Percentiles rank a stretch among this genome's conserved stretches.
These are phyloP conservation scores for Arachnopeziza araneosa DNA, from an alignment of 2,329 filamentous ascomycete genomes.

Conservation along the genomic window DNA sequence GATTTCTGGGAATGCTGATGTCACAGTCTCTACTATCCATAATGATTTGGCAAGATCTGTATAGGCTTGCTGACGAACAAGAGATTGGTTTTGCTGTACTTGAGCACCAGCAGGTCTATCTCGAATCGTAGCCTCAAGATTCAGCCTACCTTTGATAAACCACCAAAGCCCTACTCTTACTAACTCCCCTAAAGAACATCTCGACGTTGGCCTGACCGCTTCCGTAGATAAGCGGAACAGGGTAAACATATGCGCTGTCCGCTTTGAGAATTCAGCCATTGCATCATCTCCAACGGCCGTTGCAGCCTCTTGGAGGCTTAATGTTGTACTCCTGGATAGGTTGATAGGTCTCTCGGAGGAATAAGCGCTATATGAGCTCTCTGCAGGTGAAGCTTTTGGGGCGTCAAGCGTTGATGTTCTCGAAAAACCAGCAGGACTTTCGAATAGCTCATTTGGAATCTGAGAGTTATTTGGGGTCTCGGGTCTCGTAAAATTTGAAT, in stretches of 20 bases:
- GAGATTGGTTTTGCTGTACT: conserved; percentile 47
- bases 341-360: conserved; percentile 7
- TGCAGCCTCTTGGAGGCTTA: conserved; percentile 22
- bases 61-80: conserved; percentile 68
- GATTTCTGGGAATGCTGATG: conserved; percentile 25
- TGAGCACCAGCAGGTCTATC: conserved; percentile 52
- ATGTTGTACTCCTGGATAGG: too few species aligned
- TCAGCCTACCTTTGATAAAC: conserved; percentile 76
- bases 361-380: neutral
- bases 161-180: conserved; percentile 77
- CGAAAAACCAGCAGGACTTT: conserved; percentile 2
- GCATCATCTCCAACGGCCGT: conserved; percentile 48
- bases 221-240: conserved; percentile 77
- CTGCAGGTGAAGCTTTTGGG: neutral
- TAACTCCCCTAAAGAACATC: conserved; percentile 61
- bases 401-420: neutral
- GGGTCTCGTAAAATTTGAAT: conserved; percentile 12
- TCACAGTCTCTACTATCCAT: conserved; percentile 64
- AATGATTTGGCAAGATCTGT: conserved; percentile 79
- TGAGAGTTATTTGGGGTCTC: conserved; percentile 6
- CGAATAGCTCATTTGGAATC: conserved; percentile 2
- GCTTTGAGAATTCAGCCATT: conserved; percentile 61
- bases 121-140: conserved; percentile 67
- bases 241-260: conserved; percentile 68
- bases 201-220: conserved; percentile 58